A percentile compares a stretch with the other conserved stretches of the same genome.
These are phyloP conservation scores for Phanerochaete carnosa DNA, from an alignment of 768 basidiomycete genomes.

Conservation along the genomic window DNA sequence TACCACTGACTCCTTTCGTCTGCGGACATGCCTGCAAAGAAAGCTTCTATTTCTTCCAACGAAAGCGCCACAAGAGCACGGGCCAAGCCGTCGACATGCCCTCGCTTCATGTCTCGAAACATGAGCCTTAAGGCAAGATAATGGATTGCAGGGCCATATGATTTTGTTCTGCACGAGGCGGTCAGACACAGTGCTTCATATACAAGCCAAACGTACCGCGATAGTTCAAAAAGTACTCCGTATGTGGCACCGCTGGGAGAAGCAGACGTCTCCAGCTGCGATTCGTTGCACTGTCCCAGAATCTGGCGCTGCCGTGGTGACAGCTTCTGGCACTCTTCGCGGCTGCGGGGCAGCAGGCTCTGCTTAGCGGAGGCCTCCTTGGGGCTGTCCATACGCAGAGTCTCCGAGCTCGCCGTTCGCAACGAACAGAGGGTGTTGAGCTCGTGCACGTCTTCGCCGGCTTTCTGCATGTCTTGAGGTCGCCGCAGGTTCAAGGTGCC, in stretches of 20 bases:
- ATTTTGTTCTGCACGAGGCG: neutral
- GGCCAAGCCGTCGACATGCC: neutral
- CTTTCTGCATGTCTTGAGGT: neutral
- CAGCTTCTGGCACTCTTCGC: neutral
- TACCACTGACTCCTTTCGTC: neutral
- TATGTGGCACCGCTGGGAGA: neutral
- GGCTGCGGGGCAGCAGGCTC: too few species aligned
- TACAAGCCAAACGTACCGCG: neutral
- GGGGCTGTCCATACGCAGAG: neutral
- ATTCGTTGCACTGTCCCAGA: neutral
- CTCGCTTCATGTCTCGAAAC: neutral
- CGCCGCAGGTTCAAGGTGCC: too few species aligned
- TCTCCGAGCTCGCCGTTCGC: neutral
- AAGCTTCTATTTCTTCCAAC: neutral
- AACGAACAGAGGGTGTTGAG: neutral
- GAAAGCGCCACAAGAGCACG: neutral
- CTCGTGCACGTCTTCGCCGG: neutral
- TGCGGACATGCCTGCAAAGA: neutral
- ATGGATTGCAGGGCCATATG: neutral
- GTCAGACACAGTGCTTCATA: neutral
- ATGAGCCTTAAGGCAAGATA: neutral
- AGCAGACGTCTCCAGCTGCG: neutral
- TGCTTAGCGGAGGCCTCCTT: neutral
- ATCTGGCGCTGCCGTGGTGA: neutral
- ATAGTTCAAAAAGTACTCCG: neutral